Conservation (phyloP, 2,329 filamentous ascomycete genomes). For the Eurotiales sp. region DNA sequence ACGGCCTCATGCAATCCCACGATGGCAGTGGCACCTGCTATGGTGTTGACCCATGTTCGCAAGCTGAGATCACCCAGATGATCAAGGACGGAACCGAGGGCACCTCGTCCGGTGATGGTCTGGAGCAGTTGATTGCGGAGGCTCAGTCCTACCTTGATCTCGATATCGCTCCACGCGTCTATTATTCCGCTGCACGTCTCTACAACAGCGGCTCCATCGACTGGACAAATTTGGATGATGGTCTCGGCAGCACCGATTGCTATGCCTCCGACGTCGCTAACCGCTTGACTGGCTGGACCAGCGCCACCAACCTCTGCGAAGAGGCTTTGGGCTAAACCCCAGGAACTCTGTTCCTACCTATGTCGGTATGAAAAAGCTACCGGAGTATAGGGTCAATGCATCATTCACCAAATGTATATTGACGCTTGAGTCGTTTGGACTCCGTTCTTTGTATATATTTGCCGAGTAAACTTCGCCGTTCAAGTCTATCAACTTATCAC, state of each 20-base stretch:
- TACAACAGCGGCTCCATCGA: slow-evolving; percentile 19
- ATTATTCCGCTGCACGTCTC: slow-evolving; percentile 19
- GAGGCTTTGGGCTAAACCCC: background rate
- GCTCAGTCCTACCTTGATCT: slow-evolving; percentile 11
- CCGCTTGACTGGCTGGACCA: background rate
- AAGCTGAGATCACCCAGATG: slow-evolving; percentile 17
- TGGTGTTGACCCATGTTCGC: slow-evolving; percentile 14
- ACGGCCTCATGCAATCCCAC: slow-evolving; percentile 37
- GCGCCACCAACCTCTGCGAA: background rate
- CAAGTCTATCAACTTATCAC: no score
- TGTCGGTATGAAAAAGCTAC: background rate
- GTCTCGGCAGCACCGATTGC: slow-evolving; percentile 11
- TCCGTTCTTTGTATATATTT: slow-evolving; percentile 2
- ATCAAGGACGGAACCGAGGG: slow-evolving; percentile 18
- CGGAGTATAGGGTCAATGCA: no score
- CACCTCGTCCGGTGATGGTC: slow-evolving; percentile 6
- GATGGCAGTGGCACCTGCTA: slow-evolving; percentile 3
- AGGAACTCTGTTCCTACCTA: background rate
- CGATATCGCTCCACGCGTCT: slow-evolving; percentile 12
- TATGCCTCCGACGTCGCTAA: slow-evolving; percentile 12
- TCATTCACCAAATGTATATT: no score
- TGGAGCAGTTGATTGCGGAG: slow-evolving; percentile 8
- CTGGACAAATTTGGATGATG: slow-evolving; percentile 11
- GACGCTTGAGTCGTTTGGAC: background rate
- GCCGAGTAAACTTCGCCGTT: background rate